Evolutionary conservation across 2,329 filamentous ascomycete species (phyloP).

Genomic region (Pyrenophora tritici-repentis): DNA sequence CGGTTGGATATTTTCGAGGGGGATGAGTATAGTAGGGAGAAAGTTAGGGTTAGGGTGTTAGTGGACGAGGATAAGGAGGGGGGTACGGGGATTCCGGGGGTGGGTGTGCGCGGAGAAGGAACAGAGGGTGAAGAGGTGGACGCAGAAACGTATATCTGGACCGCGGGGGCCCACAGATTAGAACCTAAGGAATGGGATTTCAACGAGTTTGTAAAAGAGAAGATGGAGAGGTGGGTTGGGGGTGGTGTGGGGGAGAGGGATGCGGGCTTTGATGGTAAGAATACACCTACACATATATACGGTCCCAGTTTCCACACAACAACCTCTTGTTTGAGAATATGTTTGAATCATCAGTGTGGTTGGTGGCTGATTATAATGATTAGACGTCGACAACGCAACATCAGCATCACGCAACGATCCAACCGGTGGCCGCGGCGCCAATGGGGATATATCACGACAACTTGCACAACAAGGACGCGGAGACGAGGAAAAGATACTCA

Average conservation of each 20-base stretch:
- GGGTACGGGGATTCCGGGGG: slow-evolving; percentile 32
- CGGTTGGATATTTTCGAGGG: slow-evolving; percentile 86
- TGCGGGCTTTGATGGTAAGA: slow-evolving; percentile 54
- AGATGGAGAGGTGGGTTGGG: slow-evolving; percentile 65
- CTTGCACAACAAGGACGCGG: slow-evolving; percentile 33
- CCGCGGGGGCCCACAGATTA: slow-evolving; percentile 54
- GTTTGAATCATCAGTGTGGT: background rate
- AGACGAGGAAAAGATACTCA: slow-evolving; percentile 26
- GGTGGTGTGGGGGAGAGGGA: slow-evolving; percentile 50
- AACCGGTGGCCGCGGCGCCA: slow-evolving; percentile 51
- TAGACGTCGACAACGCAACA: slow-evolving; percentile 54
- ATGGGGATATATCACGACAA: slow-evolving; percentile 49
- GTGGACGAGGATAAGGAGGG: slow-evolving; percentile 25
- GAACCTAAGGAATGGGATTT: slow-evolving; percentile 87
- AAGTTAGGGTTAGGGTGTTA: slow-evolving; percentile 52
- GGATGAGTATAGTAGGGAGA: slow-evolving; percentile 65
- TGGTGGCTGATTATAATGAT: background rate
- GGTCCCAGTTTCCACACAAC: no score
- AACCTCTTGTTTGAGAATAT: slow-evolving; percentile 30
- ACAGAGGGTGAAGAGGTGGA: slow-evolving; percentile 48
- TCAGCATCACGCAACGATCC: slow-evolving; percentile 44
- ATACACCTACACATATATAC: no score
- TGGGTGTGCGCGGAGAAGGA: slow-evolving; percentile 35
- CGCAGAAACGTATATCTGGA: slow-evolving; percentile 59
- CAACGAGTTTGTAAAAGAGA: slow-evolving; percentile 77